Evolutionary conservation across 306 rosid species (phyloP), one percentile per base, ranked within the genome.

Genomic region (Luffa aegyptiaca): DNA sequence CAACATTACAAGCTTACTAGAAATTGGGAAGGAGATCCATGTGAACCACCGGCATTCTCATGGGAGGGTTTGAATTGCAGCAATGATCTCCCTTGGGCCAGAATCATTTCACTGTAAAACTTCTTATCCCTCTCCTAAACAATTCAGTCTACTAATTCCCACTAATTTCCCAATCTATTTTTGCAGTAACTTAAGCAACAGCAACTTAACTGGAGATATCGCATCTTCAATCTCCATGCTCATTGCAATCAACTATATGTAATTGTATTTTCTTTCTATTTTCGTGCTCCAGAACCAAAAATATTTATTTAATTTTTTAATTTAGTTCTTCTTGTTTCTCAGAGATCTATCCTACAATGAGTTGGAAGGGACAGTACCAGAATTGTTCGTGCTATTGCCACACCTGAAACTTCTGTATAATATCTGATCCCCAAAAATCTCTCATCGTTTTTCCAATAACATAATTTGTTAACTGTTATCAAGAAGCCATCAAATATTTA

Each of bases 1-100:
- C 35, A 58, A 58, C 35, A 58, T 21, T 58, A 58, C 64, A 58
- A 58, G 64, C 35, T 58, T 0, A 58, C 36, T 58, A 21, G 57
- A 53, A 85, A 85, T 31, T 85, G 85, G 88, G 83, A 79, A 79
- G 88, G 88, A 36, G 74, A 85, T 75, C 88, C 88, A 13, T 85
- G 88, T 42, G 4, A 5, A 46, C 83, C 85, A 16, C 42, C 1
- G 39, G 1, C 2, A 0, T 79, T 45, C 41, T 66, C 8, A 45
- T 82, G 88, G 88, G 71, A 81, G 20, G 88, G 85, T 58, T 0
- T 85, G 33, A 64, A 68, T 10, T 82, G 84, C 45, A 80, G 56
- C 55, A 20, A 35, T 10, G 49, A 3, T 53, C 26, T 57, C 11
- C 8, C 69, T 31, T 84, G 81, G 20, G 7, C 66, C 2, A 82